Percentiles rank a stretch among this genome's conserved stretches.
These are phyloP conservation scores for Syncephalastrum sp. DNA, from an alignment of 371 early-diverging fungal species.

Conservation along the genomic window DNA sequence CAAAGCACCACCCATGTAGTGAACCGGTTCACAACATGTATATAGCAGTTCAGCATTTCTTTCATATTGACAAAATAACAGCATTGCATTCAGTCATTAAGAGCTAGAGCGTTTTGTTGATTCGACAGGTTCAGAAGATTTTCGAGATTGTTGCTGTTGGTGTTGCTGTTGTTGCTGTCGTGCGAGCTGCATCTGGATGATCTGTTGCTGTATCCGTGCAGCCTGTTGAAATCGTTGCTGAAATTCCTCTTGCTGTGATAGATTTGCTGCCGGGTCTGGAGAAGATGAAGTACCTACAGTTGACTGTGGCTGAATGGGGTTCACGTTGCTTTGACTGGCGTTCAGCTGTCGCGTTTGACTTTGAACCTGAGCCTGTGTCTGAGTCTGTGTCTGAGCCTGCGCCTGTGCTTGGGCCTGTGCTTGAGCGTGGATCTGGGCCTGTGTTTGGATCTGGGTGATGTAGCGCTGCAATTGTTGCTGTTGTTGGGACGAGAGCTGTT, in stretches of 20 bases:
- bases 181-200: constrained; percentile 2
- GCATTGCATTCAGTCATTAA: too few relatives aligned
- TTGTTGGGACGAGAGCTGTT: constrained; percentile 9
- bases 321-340: too few relatives aligned
- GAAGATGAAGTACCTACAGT: not conserved
- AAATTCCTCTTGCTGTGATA: constrained; percentile 11
- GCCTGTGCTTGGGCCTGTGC: constrained; percentile 8
- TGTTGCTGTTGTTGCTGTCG: constrained; percentile 11
- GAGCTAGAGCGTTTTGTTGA: too few relatives aligned
- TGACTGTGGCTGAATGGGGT: not conserved
- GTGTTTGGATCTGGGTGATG: constrained; percentile 30
- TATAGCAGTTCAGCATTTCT: too few relatives aligned
- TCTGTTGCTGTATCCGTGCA: not conserved
- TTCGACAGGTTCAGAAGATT: not conserved
- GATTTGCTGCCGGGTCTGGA: constrained; percentile 4
- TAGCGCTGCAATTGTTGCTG: constrained; percentile 12
- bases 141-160: not conserved
- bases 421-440: constrained; percentile 8
- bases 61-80: too few relatives aligned
- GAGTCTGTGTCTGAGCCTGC: not conserved
- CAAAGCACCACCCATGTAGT: too few relatives aligned
- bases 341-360: too few relatives aligned
- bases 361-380: constrained; percentile 1
- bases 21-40: too few relatives aligned
- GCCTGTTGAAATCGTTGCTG: constrained; percentile 14